Base-by-base conservation (phyloP, 345 rosid genomes). In the Populus deltoides region DNA sequence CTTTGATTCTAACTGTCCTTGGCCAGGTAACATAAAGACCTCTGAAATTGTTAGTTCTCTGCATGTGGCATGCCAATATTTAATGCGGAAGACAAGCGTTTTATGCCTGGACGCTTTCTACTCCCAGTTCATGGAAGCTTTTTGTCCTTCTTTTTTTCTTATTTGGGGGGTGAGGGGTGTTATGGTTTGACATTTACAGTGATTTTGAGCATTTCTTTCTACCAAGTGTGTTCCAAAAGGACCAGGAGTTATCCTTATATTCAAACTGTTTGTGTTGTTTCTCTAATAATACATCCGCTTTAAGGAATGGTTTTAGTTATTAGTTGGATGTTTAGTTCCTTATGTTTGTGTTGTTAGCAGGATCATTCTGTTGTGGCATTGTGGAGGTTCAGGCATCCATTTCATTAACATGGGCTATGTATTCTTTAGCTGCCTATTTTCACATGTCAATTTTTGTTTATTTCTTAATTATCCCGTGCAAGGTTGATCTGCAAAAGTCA, bases 1-100 rank as follows among this genome's bases (percentile, higher is more conserved):
- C 98, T 68, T 85, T 93, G 83, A 91, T 96, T 81, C 82, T 92
- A 66, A 93, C 98, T 0, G 97, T 96, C 71, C 97, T 93, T 77
- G 86, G 91, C 80, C 98, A 93, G 99, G 99, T 92, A 79, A 51
- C 57, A 51, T 51, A 51, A 17, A 66, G 36, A 68, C 31, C 27
- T 66, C 7, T 51, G 55, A 49, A 49, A 49, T 49, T 51, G 18
- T 51, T 18, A 18, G 57, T 51, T 51, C 57, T 51, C 9, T 18
- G n/a, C 57, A 51, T 17, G 8, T 51, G 57, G 57, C n/a, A 51
- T 6, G 57, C 57, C 41, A 8, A 38, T 38, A 38, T 1, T 6
- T 38, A 38, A 6, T 38, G 41, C 18, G n/a, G 57, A 51, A 51
- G 57, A 51, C n/a, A 7, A 51, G 57, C 57, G 6, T 51, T 51